A percentile compares a stretch with the other conserved stretches of the same genome.
Evolutionary conservation across 441 rosid genomes (phyloP).

Genomic region (Pelargonium citronellum): DNA sequence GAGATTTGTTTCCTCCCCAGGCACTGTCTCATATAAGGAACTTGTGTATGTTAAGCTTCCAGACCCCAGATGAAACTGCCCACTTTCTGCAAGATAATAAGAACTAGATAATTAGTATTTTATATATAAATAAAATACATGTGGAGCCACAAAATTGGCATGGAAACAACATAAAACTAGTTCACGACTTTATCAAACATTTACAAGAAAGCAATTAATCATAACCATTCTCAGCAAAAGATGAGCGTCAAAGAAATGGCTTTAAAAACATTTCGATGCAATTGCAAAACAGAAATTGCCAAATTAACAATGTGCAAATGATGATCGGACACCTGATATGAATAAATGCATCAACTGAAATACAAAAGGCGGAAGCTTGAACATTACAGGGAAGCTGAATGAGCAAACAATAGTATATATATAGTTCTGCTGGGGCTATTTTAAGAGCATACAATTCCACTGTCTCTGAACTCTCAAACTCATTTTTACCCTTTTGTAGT

Average conservation of each 20-base stretch:
- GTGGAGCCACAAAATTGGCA: neutral
- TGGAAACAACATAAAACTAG: neutral
- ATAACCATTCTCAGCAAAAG: neutral
- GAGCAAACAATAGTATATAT: neutral
- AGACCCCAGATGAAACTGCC: slow-evolving; percentile 14
- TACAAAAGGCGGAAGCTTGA: neutral
- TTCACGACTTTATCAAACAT: neutral
- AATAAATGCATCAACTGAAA: neutral
- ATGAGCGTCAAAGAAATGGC: neutral
- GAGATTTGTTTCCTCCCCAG: slow-evolving; percentile 29
- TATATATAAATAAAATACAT: neutral
- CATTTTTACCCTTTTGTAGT: neutral
- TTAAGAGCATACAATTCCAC: neutral
- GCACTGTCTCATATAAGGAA: no score
- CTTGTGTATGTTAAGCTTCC: slow-evolving; percentile 11
- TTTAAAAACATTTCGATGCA: neutral
- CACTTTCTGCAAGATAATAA: slow-evolving; percentile 22
- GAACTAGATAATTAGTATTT: neutral
- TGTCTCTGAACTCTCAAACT: neutral
- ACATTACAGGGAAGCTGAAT: neutral
- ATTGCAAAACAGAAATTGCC: slow-evolving; percentile 3
- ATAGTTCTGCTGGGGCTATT: neutral
- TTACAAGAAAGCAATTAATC: neutral
- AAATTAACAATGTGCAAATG: neutral
- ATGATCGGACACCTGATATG: neutral